Conservation (phyloP, 116 monocot species). For the Cymodocea nodosa region DNA sequence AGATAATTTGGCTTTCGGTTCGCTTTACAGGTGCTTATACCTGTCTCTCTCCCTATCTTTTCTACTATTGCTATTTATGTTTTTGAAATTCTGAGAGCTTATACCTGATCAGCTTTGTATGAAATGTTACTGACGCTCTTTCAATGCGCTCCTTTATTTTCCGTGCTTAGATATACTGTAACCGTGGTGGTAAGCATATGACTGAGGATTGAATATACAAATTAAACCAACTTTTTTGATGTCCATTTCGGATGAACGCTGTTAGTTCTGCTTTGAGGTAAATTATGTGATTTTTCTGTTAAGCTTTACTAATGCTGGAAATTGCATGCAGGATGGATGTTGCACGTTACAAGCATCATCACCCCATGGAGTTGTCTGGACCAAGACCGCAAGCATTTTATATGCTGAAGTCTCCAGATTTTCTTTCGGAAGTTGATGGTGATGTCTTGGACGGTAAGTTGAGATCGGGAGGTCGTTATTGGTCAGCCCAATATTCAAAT, state of each 20-base stretch:
- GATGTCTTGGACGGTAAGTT: slow-evolving; percentile 52
- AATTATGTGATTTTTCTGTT: background rate
- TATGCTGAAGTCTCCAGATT: slow-evolving; percentile 14
- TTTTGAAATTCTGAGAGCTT: background rate
- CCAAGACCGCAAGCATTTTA: slow-evolving; percentile 13
- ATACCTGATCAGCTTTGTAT: no score
- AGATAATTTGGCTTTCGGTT: slow-evolving; percentile 76
- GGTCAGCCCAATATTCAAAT: slow-evolving; percentile 47
- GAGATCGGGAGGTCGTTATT: slow-evolving; percentile 68
- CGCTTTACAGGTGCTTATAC: slow-evolving; percentile 50
- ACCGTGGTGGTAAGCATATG: no score
- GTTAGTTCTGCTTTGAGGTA: background rate
- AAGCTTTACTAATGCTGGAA: background rate
- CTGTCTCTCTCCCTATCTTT: background rate
- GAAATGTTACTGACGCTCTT: no score
- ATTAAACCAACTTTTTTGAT: no score
- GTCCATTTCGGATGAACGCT: background rate
- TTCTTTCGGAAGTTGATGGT: slow-evolving; percentile 32
- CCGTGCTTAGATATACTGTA: no score
- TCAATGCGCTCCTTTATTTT: no score
- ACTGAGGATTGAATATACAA: no score
- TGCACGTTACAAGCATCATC: slow-evolving; percentile 51
- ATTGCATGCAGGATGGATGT: slow-evolving; percentile 78
- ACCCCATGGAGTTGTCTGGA: slow-evolving; percentile 10
- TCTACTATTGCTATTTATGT: background rate